These are phyloP conservation scores for Ephemerocybe angulata DNA, from an alignment of 768 basidiomycete genomes.

Conservation along the genomic window DNA sequence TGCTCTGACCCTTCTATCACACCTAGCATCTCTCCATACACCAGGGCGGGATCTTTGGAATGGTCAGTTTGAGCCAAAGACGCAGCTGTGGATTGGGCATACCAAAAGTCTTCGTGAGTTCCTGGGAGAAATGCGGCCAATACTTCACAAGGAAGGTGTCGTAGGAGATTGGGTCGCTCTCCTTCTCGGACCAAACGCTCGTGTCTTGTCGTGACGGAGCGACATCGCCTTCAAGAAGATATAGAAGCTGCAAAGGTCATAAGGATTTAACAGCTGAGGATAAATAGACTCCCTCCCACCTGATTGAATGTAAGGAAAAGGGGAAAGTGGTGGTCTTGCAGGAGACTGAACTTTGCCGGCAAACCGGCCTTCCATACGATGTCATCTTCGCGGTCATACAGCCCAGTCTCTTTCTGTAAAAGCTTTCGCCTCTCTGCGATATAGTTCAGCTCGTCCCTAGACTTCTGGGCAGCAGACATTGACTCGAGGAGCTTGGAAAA, in stretches of 20 bases:
- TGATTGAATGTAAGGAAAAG: slow-evolving; percentile 65
- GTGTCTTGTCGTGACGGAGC: slow-evolving; percentile 2
- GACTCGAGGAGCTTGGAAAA: slow-evolving; percentile 50
- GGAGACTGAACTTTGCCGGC: slow-evolving; percentile 50
- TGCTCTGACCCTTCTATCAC: slow-evolving; percentile 67
- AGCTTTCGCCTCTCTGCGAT: slow-evolving; percentile 15
- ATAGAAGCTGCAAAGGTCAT: slow-evolving; percentile 36
- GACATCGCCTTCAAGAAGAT: slow-evolving; percentile 47
- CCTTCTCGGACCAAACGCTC: neutral
- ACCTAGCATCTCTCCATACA: slow-evolving; percentile 68
- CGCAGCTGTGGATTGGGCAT: slow-evolving; percentile 4
- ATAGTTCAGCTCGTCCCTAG: slow-evolving; percentile 35
- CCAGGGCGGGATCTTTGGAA: slow-evolving; percentile 54
- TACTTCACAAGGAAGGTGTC: slow-evolving; percentile 46
- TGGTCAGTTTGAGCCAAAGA: neutral
- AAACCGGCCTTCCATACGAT: slow-evolving; percentile 37
- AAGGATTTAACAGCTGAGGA: neutral
- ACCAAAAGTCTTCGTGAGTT: slow-evolving; percentile 53
- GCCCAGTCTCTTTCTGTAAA: neutral
- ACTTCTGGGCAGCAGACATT: slow-evolving; percentile 30
- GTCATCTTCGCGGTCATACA: slow-evolving; percentile 42
- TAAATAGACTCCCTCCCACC: slow-evolving; percentile 30
- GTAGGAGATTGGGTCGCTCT: slow-evolving; percentile 38
- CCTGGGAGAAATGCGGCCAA: slow-evolving; percentile 57
- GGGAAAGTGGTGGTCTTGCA: slow-evolving; percentile 62